Evolutionary conservation across 2,329 filamentous ascomycete species (phyloP).

Genomic region (Trichoderma aggressivum): DNA sequence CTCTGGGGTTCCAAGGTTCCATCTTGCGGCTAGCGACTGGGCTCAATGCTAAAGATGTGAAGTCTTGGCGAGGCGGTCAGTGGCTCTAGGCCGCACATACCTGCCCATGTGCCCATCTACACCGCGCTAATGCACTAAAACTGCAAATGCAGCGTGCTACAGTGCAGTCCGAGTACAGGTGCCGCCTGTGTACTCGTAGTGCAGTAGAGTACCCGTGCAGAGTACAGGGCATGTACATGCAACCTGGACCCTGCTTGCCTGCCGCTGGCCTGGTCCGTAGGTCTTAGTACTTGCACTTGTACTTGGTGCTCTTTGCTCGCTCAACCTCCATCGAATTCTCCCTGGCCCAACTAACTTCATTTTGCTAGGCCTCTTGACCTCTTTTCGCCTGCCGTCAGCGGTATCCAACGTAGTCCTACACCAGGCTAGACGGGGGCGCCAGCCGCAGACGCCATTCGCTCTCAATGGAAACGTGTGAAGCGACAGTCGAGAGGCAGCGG

Average conservation of each 20-base stretch:
- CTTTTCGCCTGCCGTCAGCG: background rate
- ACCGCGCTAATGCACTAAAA: background rate
- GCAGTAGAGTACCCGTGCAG: no score
- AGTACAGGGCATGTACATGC: no score
- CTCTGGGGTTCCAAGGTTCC: no score
- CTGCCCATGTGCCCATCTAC: background rate
- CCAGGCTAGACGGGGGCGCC: background rate
- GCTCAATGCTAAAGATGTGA: background rate
- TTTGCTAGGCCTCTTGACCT: background rate
- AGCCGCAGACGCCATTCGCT: conserved; percentile 2
- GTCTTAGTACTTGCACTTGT: no score
- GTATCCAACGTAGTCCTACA: background rate
- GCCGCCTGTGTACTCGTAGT: background rate
- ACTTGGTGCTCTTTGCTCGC: background rate
- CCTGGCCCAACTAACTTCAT: background rate
- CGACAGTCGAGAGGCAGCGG: background rate
- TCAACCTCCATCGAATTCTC: background rate
- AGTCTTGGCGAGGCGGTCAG: conserved; percentile 1
- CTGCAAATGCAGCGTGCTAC: background rate
- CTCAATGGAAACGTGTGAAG: background rate
- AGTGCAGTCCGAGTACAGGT: background rate
- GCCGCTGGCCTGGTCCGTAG: background rate
- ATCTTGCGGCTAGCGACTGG: background rate
- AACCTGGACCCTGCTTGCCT: background rate
- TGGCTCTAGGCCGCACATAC: background rate